Conservation (phyloP, 169 alveolate species). For the Pseudocohnilembus persalinus region DNA sequence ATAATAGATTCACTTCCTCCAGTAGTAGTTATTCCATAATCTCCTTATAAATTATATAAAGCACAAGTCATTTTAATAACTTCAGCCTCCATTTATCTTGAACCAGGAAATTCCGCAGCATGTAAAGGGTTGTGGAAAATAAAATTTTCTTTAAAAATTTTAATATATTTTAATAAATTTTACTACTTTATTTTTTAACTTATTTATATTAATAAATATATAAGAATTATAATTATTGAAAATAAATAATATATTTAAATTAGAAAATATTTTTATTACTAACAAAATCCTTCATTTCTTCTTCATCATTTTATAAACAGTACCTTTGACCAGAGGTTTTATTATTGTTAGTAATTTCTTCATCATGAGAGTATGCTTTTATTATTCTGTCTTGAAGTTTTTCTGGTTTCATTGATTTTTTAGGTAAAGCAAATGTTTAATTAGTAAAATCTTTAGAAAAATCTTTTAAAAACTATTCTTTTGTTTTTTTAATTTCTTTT, state of each 20-base stretch:
- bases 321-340: constrained; percentile 73
- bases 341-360: neutral
- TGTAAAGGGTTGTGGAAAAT: constrained; percentile 65
- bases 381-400: neutral
- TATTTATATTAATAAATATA: no score
- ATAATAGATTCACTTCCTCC: constrained; percentile 86
- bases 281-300: constrained; percentile 47
- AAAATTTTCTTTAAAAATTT: constrained; percentile 43
- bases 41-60: constrained; percentile 71
- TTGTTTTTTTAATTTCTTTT: no score
- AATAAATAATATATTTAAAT: no score
- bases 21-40: constrained; percentile 77
- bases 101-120: constrained; percentile 54
- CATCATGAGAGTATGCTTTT: neutral
- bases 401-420: neutral
- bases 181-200: neutral
- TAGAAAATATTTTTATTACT: constrained; percentile 20
- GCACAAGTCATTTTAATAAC: constrained; percentile 73
- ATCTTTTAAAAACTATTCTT: no score
- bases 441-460: neutral
- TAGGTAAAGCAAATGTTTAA: neutral
- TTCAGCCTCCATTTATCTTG: constrained; percentile 78
- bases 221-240: no score
- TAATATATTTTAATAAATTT: neutral
- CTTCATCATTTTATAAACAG: constrained; percentile 45